Conservation (phyloP, 352 stramenopile species). For the Phytophthora meadii region DNA sequence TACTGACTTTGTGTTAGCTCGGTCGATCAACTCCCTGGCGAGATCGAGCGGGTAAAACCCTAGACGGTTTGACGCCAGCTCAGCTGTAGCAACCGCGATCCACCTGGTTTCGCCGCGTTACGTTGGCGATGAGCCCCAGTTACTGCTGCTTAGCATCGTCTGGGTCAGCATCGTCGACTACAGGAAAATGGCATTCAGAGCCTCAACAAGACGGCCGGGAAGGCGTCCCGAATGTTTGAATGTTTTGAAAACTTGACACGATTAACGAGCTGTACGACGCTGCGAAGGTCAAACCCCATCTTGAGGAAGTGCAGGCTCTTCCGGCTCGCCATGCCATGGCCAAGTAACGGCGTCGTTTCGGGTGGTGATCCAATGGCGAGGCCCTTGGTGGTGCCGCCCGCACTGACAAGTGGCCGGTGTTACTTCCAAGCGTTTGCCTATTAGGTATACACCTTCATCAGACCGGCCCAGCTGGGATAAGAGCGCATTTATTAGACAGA, state of each 20-base stretch:
- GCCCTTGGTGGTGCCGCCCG: slow-evolving; percentile 4
- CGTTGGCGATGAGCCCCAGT: slow-evolving; percentile 45
- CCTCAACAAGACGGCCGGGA: slow-evolving; percentile 1
- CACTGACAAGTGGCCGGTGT: slow-evolving; percentile 15
- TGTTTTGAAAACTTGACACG: slow-evolving; percentile 16
- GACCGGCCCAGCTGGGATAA: slow-evolving; percentile 29
- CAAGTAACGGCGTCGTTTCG: slow-evolving; percentile 15
- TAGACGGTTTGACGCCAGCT: slow-evolving; percentile 5
- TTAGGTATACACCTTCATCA: slow-evolving; percentile 8
- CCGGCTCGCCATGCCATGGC: slow-evolving; percentile 9
- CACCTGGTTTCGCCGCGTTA: slow-evolving; percentile 27
- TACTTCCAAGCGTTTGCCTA: slow-evolving; percentile 13
- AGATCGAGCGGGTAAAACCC: slow-evolving; percentile 3
- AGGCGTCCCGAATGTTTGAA: slow-evolving; percentile 23
- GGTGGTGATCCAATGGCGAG: background rate
- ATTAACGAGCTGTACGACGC: slow-evolving; percentile 23
- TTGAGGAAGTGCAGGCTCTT: slow-evolving; percentile 6
- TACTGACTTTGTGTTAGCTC: slow-evolving; percentile 17
- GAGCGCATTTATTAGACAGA: slow-evolving; percentile 28
- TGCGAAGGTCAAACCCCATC: slow-evolving; percentile 26
- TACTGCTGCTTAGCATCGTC: slow-evolving; percentile 27
- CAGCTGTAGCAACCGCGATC: slow-evolving; percentile 2
- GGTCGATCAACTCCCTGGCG: slow-evolving; percentile 16
- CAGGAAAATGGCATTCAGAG: slow-evolving; percentile 12
- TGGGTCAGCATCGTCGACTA: slow-evolving; percentile 7